phyloP scores from a whole-genome alignment of 2,329 filamentous ascomycete species.

The Pseudopyrenochaeta lycopersici region DNA sequence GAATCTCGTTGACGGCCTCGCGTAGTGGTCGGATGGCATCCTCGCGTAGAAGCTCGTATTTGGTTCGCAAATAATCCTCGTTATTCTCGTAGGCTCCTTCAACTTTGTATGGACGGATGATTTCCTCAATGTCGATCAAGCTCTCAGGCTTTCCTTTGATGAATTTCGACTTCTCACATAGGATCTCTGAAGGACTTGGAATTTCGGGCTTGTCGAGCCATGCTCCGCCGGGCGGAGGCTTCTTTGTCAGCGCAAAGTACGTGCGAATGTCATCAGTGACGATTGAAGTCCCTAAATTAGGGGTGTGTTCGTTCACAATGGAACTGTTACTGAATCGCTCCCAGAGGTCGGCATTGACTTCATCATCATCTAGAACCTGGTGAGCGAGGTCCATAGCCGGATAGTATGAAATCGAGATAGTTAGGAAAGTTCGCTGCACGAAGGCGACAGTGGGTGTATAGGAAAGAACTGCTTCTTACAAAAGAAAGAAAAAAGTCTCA shows the following conservation, averaged over 20 bases:
- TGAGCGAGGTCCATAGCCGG: constrained; percentile 10
- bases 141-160: constrained; percentile 3
- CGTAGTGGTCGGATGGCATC: constrained; percentile 76
- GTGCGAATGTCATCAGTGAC: constrained; percentile 37
- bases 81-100: constrained; percentile 67
- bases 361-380: constrained; percentile 15
- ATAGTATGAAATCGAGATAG: not conserved
- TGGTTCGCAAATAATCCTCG: constrained; percentile 73
- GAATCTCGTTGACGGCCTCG: constrained; percentile 65
- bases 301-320: constrained; percentile 22
- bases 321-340: constrained; percentile 21
- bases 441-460: not conserved
- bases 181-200: constrained; percentile 64
- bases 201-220: constrained; percentile 60
- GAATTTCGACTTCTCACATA: constrained; percentile 11
- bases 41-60: constrained; percentile 79
- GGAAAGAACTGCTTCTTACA: not conserved
- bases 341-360: constrained; percentile 24
- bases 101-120: constrained; percentile 38
- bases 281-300: constrained; percentile 11
- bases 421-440: not conserved
- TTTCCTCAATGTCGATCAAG: constrained; percentile 31
- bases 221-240: constrained; percentile 26
- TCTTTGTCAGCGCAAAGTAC: constrained; percentile 31
- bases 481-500: not conserved